Evolutionary conservation across 176 grass and related monocot species (phyloP).

Genomic region (Oryza meridionalis): DNA sequence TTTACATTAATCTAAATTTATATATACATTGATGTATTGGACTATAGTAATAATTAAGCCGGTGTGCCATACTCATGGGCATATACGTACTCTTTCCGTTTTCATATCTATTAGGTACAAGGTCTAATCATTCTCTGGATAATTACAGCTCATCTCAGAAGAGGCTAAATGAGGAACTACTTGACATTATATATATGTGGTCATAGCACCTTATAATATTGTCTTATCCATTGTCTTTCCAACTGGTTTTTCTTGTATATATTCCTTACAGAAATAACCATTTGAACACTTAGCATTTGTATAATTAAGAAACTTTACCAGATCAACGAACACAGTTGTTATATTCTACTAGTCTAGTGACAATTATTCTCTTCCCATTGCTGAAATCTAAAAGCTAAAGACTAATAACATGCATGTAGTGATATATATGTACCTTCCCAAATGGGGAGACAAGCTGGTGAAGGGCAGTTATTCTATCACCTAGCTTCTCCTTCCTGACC

Average conservation of each 20-base stretch:
- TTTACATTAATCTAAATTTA: background rate
- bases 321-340: background rate
- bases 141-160: background rate
- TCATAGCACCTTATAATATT: conserved; percentile 22
- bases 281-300: background rate
- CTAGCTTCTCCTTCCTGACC: conserved; percentile 98
- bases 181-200: conserved; percentile 6
- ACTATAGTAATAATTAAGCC: background rate
- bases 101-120: background rate
- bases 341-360: background rate
- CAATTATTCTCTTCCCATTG: background rate
- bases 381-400: background rate
- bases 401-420: conserved; percentile 12
- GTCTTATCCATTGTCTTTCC: background rate
- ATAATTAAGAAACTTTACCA: background rate
- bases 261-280: background rate
- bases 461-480: conserved; percentile 96
- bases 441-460: conserved; percentile 98
- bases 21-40: background rate
- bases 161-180: background rate
- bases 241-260: background rate
- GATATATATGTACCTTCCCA: conserved; percentile 76
- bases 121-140: conserved; percentile 4
- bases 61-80: background rate
- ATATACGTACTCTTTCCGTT: background rate